Percentiles rank a stretch among this genome's conserved stretches.
These are phyloP conservation scores for Paxillus involutus DNA, from an alignment of 768 basidiomycete species.

Conservation along the genomic window DNA sequence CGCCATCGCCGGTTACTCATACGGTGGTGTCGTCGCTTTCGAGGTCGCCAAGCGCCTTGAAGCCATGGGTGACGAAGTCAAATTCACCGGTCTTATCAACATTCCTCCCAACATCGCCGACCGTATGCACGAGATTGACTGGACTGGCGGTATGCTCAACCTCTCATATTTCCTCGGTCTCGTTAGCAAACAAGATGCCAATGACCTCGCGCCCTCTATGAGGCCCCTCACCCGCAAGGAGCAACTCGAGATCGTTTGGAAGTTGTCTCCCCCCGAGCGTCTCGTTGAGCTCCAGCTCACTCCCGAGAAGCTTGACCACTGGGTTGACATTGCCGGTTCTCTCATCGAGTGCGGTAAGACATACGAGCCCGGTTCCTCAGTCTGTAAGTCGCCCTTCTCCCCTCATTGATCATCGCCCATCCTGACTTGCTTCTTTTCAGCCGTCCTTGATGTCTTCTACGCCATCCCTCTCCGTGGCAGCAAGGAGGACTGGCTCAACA, in stretches of 20 bases:
- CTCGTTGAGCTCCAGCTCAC: slow-evolving; percentile 30
- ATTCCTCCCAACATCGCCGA: slow-evolving; percentile 38
- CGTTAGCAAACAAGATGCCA: slow-evolving; percentile 24
- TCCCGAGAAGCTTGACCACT: slow-evolving; percentile 23
- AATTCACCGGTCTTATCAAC: slow-evolving; percentile 36
- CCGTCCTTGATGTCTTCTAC: slow-evolving; percentile 17
- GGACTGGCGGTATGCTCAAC: slow-evolving; percentile 41
- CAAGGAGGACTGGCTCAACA: slow-evolving; percentile 21
- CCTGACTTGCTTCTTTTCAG: neutral
- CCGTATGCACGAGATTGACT: slow-evolving; percentile 42
- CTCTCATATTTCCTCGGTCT: slow-evolving; percentile 42
- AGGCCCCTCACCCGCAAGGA: slow-evolving; percentile 19
- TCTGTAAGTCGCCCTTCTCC: slow-evolving; percentile 18
- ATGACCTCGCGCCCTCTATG: slow-evolving; percentile 20
- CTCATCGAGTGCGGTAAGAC: slow-evolving; percentile 32
- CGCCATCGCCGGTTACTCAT: slow-evolving; percentile 38
- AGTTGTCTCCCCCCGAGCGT: slow-evolving; percentile 27
- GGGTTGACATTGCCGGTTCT: slow-evolving; percentile 30
- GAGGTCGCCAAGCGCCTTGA: slow-evolving; percentile 35
- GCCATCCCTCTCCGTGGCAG: slow-evolving; percentile 14
- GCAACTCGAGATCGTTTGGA: slow-evolving; percentile 26
- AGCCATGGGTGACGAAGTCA: slow-evolving; percentile 26
- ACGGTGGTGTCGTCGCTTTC: slow-evolving; percentile 38
- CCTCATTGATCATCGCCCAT: neutral
- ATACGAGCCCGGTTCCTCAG: slow-evolving; percentile 24